A percentile compares a stretch with the other conserved stretches of the same genome.
phyloP scores from a whole-genome alignment of 441 rosid genomes.

The Capsella rubella region DNA sequence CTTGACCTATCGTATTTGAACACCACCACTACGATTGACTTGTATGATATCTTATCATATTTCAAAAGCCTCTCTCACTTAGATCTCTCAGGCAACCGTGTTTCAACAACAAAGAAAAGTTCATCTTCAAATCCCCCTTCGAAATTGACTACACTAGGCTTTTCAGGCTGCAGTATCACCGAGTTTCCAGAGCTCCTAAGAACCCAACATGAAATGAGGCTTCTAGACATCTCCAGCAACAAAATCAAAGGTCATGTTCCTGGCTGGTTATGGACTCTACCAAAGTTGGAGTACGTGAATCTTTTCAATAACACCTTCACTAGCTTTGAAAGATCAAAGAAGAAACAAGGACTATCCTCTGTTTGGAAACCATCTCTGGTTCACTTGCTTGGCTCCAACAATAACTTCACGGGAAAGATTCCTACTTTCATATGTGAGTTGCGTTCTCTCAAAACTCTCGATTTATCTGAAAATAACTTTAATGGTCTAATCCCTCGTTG shows the following conservation, averaged over 20 bases:
- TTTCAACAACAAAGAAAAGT: background rate
- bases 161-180: slow-evolving; percentile 45
- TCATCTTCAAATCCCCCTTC: slow-evolving; percentile 23
- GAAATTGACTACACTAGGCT: background rate
- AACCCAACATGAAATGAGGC: background rate
- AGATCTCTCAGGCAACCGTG: background rate
- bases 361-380: background rate
- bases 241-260: slow-evolving; percentile 48
- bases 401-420: slow-evolving; percentile 33
- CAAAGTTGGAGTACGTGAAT: background rate
- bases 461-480: slow-evolving; percentile 53
- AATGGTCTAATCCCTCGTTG: slow-evolving; percentile 50
- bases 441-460: slow-evolving; percentile 39
- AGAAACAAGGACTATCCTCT: background rate
- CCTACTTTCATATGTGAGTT: slow-evolving; percentile 54
- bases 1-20: slow-evolving; percentile 28
- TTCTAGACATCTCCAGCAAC: slow-evolving; percentile 34
- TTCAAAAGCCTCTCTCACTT: background rate
- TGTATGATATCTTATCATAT: slow-evolving; percentile 13
- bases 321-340: background rate
- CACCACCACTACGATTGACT: slow-evolving; percentile 45
- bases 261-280: slow-evolving; percentile 51
- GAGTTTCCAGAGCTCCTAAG: slow-evolving; percentile 42
- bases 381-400: slow-evolving; percentile 45
- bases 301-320: slow-evolving; percentile 48